phyloP scores from a whole-genome alignment of 2,329 filamentous ascomycete species.

The Apiospora marii region DNA sequence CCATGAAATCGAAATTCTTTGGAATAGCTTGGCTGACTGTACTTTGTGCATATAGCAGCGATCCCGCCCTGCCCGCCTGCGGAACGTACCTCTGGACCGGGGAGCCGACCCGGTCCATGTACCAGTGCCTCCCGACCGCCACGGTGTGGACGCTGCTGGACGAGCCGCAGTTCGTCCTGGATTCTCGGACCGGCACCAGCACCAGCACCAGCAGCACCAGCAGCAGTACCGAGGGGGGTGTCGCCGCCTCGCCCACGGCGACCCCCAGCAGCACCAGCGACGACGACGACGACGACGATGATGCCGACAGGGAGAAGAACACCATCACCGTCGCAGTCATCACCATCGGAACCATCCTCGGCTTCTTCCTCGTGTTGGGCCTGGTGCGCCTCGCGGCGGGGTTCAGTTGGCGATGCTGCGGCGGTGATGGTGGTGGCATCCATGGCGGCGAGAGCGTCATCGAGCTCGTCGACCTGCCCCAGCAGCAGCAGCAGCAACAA shows the following conservation, averaged over 20 bases:
- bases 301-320: not conserved
- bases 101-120: constrained; percentile 44
- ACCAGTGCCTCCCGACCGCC: constrained; percentile 42
- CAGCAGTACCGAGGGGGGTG: not conserved
- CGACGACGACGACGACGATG: not conserved
- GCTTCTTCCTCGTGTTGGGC: not conserved
- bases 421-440: too few relatives aligned
- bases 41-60: constrained; percentile 28
- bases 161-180: constrained; percentile 44
- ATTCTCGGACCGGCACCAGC: constrained; percentile 30
- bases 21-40: not conserved
- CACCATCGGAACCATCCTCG: not conserved
- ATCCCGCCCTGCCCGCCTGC: constrained; percentile 38
- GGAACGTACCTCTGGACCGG: constrained; percentile 49
- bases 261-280: not conserved
- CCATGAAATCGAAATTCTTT: too few relatives aligned
- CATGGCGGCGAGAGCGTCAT: not conserved
- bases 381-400: not conserved
- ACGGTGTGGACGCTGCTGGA: constrained; percentile 44
- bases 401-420: not conserved
- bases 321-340: not conserved
- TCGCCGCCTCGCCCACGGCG: constrained; percentile 3
- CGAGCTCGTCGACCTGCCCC: not conserved
- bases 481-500: not conserved
- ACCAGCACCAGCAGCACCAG: constrained; percentile 18